Evolutionary conservation across 495 filamentous ascomycete species (phyloP).

Genomic region (Talaromyces nanjingensis): DNA sequence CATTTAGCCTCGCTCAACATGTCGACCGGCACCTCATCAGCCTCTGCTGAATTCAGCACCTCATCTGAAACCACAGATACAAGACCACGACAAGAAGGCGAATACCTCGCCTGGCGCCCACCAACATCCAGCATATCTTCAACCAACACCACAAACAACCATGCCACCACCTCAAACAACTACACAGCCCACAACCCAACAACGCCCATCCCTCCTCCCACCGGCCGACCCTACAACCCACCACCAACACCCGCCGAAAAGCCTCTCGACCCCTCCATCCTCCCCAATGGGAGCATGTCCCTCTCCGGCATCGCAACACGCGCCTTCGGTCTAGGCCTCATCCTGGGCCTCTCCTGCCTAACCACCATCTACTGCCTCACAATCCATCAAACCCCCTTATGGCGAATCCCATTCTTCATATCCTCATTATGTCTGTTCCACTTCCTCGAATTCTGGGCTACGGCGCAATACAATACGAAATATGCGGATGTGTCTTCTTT

Average conservation of each 20-base stretch:
- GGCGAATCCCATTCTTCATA: conserved; percentile 81
- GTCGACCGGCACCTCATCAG: background rate
- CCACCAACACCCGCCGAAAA: background rate
- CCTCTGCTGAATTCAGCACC: background rate
- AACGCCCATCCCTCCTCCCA: background rate
- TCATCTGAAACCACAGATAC: background rate
- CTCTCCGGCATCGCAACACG: conserved; percentile 75
- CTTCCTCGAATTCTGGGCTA: conserved; percentile 91
- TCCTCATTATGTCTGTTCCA: conserved; percentile 74
- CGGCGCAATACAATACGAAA: conserved; percentile 72
- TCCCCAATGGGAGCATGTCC: conserved; percentile 55
- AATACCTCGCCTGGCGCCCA: conserved; percentile 19
- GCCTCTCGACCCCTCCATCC: conserved; percentile 12
- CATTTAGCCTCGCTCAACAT: background rate
- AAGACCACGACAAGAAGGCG: background rate
- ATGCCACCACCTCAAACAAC: background rate
- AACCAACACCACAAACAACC: background rate
- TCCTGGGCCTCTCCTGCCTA: conserved; percentile 37
- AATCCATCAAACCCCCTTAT: conserved; percentile 45
- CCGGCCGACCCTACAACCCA: background rate
- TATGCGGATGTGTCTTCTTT: conserved; percentile 68
- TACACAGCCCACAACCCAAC: background rate
- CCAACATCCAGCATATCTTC: conserved; percentile 6
- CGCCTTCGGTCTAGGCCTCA: conserved; percentile 51
- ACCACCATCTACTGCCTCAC: conserved; percentile 33